Evolutionary conservation across 2,329 filamentous ascomycete genomes (phyloP), one percentile per base, ranked within the genome.

Genomic region (Sporothrix euskadiensis): DNA sequence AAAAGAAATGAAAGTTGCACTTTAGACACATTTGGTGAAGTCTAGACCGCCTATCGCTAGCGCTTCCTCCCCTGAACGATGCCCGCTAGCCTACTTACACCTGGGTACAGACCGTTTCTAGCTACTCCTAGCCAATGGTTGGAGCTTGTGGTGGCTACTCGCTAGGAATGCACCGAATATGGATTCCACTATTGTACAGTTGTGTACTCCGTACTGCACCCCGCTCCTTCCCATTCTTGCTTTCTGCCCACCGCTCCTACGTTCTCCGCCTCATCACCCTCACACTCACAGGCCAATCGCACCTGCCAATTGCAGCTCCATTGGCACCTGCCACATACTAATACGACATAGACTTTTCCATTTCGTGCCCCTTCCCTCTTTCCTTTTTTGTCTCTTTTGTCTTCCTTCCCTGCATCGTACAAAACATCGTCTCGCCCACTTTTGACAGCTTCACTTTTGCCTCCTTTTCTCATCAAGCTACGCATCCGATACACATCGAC

Each of bases 91-190:
- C 22, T 2, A 9, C 52, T 26, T 12, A 56, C 52, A 12, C 35
- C 26, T 7, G 32, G 32, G 10, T 16, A 22, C 59, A 26, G 39
- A 8, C 61, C 61, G 61, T 14, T 65, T 44, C 30, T 52, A 57
- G 26, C 52, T 8, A 14, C 39, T 70, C 47, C 61, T 49, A 19
- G 69, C 72, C 72, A 73, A 73, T 69, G 16, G 57, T 49, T 73
- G 49, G 49, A 73, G 72, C 72, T 73, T 68, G 72, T 73, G 68
- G 39, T 71, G 66, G 54, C 56, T 73, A 49, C 68, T 44, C 68
- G 69, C n/a, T 22, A 26, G 12, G 10, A 69, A 32, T 68, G 44
- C 65, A 44, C 61, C 39, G 22, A 32, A 49, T 26, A 26, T 26
- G 26, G 26, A 26, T 1, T 30, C 26, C 44, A 59, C 57, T 52